Evolutionary conservation across 1,139 yeast genomes (phyloP), one percentile per base, ranked within the genome.

Genomic region (Diutina rugosa): DNA sequence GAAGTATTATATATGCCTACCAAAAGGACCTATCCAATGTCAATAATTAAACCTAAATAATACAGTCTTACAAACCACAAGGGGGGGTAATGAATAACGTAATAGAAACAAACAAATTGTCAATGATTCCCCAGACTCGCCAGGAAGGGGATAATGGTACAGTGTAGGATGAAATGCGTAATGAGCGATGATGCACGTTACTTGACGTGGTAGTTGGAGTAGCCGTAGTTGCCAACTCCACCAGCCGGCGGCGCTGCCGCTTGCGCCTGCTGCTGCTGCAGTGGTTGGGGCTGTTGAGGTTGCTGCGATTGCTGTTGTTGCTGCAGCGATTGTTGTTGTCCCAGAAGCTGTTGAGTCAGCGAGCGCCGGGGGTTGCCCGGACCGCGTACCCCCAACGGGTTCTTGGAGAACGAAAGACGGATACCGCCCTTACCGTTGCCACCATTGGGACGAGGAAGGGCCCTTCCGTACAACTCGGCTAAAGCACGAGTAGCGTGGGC

Each of bases 311-410:
- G 51, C 56, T 56, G 58, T 46, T 56, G 44, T 58, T n/a, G 51
- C 56, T 56, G 47, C 61, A 51, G 47, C 57, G 12, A 28, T 60
- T 58, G 44, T 28, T 35, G 48, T 16, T 18, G 26, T 38, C 38
- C 45, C 18, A 64, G 60, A 18, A 68, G 67, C 57, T 69, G 76
- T 58, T 73, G 72, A 26, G 74, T 64, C 51, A 77, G 70, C 7
- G 76, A 63, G 63, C 80, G 70, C 64, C 80, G 69, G 49, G 78
- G 77, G 60, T 73, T 73, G 30, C 77, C 77, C 38, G 80, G 84
- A 4, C 96, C 95, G 63, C 98, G 82, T 6, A 93, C 99, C 51
- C 99, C 99, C 63, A 93, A 79, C 26, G 99, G 99, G 69, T 93
- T 93, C 72, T 93, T 93, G 51, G 97, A 89, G 65, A 90, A 93